A percentile compares a stretch with the other conserved stretches of the same genome.
Conservation (phyloP, 2,329 filamentous ascomycete genomes). For the Penicillium brevicompactum region DNA sequence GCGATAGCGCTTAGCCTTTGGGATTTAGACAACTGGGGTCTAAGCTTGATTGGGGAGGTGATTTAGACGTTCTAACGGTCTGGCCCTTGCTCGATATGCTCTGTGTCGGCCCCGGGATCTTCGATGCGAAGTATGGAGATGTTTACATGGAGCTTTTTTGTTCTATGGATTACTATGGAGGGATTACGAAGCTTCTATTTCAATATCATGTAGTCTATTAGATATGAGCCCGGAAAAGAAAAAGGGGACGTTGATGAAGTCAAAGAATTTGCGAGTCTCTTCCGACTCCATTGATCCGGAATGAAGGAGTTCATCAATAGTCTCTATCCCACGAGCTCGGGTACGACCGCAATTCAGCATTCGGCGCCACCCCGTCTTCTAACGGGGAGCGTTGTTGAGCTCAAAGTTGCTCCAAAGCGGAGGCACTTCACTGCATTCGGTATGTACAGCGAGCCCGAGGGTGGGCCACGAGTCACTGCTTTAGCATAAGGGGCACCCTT, state of each 20-base stretch:
- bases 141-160: background rate
- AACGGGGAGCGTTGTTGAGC: background rate
- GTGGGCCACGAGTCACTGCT: background rate
- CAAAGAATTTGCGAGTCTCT: background rate
- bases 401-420: background rate
- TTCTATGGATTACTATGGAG: background rate
- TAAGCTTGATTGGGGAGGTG: background rate
- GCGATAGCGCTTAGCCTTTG: constrained; percentile 4
- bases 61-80: background rate
- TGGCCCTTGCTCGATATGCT: background rate
- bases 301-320: background rate
- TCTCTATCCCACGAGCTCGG: background rate
- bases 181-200: background rate
- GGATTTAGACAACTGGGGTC: background rate
- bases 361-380: background rate
- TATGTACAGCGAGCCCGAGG: background rate
- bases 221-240: background rate
- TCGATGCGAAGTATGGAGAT: background rate
- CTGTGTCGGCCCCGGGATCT: background rate
- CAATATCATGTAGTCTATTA: background rate
- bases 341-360: background rate
- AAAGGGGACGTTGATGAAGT: background rate
- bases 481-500: background rate
- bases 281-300: background rate
- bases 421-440: background rate